Base-by-base conservation (phyloP, 495 filamentous ascomycete species). In the Glonium stellatum region DNA sequence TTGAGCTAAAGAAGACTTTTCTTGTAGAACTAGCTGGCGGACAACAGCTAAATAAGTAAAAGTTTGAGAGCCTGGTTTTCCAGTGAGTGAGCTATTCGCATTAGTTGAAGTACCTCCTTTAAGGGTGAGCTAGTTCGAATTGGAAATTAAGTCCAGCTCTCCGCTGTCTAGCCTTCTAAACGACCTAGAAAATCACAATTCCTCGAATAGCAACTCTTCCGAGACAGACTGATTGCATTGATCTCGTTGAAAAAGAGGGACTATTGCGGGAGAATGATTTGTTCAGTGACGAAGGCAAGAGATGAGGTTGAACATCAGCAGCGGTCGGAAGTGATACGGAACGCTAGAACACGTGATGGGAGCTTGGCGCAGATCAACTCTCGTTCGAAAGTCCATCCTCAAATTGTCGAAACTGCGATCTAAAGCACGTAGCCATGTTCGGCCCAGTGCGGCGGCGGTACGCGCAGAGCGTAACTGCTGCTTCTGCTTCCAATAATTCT, bases 401-500 rank as follows among this genome's bases (percentile, higher is more conserved):
- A 44, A 11, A 44, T 4, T 44, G 1, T 3, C 27, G 15, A 13
- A 25, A 13, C 21, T 52, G 1, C 48, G 6, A 31, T 52, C 21
- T 52, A 52, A n/a, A n/a, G 15, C 1, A 3, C 21, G 15, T 55
- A 23, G 54, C 50, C 15, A 64, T 68, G 61, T 55, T 65, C 42
- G 52, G 51, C 18, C 61, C 62, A 12, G 59, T 56, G 34, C 65
- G 65, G 22, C 58, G 59, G 47, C 51, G 65, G 4, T 64, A 46
- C 35, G 61, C 49, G 1, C 55, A 57, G 13, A 37, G 36, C 57
- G n/a, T 57, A 9, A 19, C 35, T 10, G 5, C 23, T 12, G 23
- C 61, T 15, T 46, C 61, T 53, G 42, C n/a, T 49, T 37, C 47
- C 23, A 57, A 71, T 0, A 57, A 68, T 10, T 70, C 73, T 37